Base-by-base conservation (phyloP, 352 stramenopile genomes). In the Phytophthora ramorum region DNA sequence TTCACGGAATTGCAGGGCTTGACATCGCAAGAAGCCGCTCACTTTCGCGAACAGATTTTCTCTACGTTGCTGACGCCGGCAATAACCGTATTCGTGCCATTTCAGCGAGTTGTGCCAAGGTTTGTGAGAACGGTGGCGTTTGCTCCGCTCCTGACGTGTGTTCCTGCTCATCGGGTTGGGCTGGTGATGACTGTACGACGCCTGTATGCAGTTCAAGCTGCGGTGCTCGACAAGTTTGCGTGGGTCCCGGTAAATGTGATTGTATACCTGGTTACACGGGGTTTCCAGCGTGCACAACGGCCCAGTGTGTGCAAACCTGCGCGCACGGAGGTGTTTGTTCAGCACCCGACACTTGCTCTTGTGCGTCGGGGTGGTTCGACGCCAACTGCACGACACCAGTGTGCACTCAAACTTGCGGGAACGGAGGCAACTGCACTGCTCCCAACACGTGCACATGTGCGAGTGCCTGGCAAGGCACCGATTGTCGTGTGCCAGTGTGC, bases 351-450 rank as follows among this genome's bases (percentile, higher is more conserved):
- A 98, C 95, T 2, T 99, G 97, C 61, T 53, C 71, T 2, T 99
- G 97, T 67, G 34, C 63, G 9, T 53, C 58, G 7, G 97, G 97
- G 0, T 99, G 97, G 97, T 98, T 98, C 63, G 97, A 98, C 61
- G 55, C 91, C 0, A 99, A 99, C 71, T 99, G 97, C 71, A 98
- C 96, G 2, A 98, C 96, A 4, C 97, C 97, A 0, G 95, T 99
- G 19, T 99, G 97, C 58, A 55, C 78, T 7, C 91, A 98, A 71
- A 99, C 97, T 8, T 99, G 97, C 74, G 97, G 96, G 0, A 99
- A 99, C 71, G 90, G 91, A 16, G 97, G 93, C 0, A 98, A 98
- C 59, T 99, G 97, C 68, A 98, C 93, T 7, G 84, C 80, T 3
- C 92, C 96, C 0, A 82, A 97, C 65, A 91, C 73, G 1, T 99